Evolutionary conservation across 1,284 basidiomycete genomes (phyloP).

Genomic region (Fomitiporia mediterranea): DNA sequence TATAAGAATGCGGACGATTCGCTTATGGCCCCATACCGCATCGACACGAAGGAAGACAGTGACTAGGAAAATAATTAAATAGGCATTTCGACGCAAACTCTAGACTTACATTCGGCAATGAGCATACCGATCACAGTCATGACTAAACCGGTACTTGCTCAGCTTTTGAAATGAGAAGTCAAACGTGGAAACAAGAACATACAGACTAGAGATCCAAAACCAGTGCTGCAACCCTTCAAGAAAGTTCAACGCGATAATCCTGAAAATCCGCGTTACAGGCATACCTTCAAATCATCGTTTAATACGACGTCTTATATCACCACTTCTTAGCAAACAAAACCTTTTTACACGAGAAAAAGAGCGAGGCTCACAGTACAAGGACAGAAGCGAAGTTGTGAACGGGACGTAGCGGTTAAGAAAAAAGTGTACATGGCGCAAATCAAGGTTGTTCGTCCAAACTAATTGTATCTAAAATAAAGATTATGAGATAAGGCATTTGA

Average conservation of each 20-base stretch:
- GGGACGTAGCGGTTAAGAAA: neutral
- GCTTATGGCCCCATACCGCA: constrained; percentile 1
- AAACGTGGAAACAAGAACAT: neutral
- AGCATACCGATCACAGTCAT: constrained; percentile 1
- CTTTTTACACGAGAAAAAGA: too few species aligned
- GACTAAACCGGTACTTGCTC: neutral
- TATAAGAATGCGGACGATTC: neutral
- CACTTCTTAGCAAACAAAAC: too few species aligned
- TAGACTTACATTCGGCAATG: neutral
- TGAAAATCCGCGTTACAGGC: neutral
- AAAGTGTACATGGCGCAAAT: neutral
- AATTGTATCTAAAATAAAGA: neutral
- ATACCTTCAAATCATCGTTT: neutral
- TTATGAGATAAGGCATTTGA: neutral
- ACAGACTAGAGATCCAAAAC: constrained; percentile 1
- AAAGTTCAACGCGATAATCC: neutral
- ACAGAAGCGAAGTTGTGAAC: neutral
- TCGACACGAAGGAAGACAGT: neutral
- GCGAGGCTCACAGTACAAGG: neutral
- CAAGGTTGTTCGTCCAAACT: neutral
- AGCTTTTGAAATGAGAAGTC: too few species aligned
- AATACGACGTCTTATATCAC: neutral
- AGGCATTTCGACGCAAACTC: too few species aligned
- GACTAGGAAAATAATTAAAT: neutral
- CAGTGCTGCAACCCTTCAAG: neutral